Base-by-base conservation (phyloP, 768 basidiomycete genomes). In the Calocybe cyanea region DNA sequence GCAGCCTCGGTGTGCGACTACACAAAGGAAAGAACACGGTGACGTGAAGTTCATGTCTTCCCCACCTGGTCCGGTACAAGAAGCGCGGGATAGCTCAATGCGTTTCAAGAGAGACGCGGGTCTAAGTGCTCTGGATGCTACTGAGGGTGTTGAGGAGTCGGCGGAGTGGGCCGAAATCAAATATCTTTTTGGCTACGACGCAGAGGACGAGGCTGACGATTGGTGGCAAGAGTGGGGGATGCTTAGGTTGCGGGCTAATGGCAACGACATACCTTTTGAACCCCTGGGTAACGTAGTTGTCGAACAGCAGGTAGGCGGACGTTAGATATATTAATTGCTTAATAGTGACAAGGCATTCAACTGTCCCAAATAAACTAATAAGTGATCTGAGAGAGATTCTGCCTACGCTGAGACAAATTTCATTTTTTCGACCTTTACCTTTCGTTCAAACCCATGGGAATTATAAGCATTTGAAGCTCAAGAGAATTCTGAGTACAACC, bases 141-240 rank as follows among this genome's bases (percentile, higher is more conserved):
- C 11, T 19, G 40, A 51, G 19, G 46, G 48, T 11, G 6, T 17
- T 11, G 50, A 57, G 21, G 49, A 53, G 45, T 35, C 49, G 4
- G 51, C 40, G 4, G 64, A 76, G 48, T 81, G 78, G 73, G 64
- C 68, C 13, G 69, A 71, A 42, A 63, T 77, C 35, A 72, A 69
- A 45, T 66, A 68, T 17, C 50, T 77, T 19, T 81, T 77, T 51
- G 68, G 68, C 10, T 80, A 81, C 53, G 73, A 78, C 45, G 74
- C 77, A 17, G 74, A 76, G 54, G 78, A 81, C 23, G 75, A 76
- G 20, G 80, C 77, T 7, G 77, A 80, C 45, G 72, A 80, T 46
- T 81, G 79, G 79, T 81, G 79, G 77, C 59, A 73, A 24, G 64
- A 72, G 44, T 78, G 75, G 73, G 77, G 77, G 7, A 48, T 75